Percentiles rank a stretch among this genome's conserved stretches.
phyloP scores from a whole-genome alignment of 2,329 filamentous ascomycete species.

The Ceratocystis smalleyi region DNA sequence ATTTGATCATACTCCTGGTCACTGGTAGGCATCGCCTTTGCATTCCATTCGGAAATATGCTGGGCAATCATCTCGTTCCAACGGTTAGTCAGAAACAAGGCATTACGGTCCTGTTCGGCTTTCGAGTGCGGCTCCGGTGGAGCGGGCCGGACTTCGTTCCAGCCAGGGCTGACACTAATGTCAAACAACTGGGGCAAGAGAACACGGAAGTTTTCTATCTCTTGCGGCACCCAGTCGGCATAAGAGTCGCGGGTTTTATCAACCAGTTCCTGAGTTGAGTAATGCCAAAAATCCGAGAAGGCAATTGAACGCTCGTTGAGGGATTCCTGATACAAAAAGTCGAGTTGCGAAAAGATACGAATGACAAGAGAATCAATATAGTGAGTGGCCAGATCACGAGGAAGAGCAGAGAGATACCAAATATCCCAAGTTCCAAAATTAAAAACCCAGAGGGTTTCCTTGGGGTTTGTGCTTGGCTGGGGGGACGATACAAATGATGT shows the following conservation, averaged over 20 bases:
- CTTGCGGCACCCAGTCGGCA: conserved; percentile 20
- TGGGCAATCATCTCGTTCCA: conserved; percentile 36
- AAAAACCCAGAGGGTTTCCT: conserved; percentile 39
- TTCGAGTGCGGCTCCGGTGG: conserved; percentile 32
- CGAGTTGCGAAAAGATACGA: conserved; percentile 32
- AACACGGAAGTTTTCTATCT: conserved; percentile 32
- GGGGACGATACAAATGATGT: conserved; percentile 30
- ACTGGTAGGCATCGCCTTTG: conserved; percentile 21
- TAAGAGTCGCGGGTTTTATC: conserved; percentile 21
- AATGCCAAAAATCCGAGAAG: conserved; percentile 30
- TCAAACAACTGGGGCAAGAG: conserved; percentile 39
- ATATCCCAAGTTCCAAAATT: conserved; percentile 40
- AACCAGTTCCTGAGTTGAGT: conserved; percentile 21
- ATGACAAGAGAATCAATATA: conserved; percentile 26
- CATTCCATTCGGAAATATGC: conserved; percentile 31
- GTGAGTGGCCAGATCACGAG: conserved; percentile 26
- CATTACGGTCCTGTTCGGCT: conserved; percentile 39
- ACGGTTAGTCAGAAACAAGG: conserved; percentile 32
- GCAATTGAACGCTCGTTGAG: conserved; percentile 30
- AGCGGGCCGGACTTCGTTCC: conserved; percentile 29
- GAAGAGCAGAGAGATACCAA: conserved; percentile 36
- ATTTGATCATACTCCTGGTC: conserved; percentile 14
- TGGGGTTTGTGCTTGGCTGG: conserved; percentile 23
- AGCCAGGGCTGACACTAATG: conserved; percentile 38
- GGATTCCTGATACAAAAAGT: conserved; percentile 32